Base-by-base conservation (phyloP, 257 asterid species). In the Coffea eugenioides region DNA sequence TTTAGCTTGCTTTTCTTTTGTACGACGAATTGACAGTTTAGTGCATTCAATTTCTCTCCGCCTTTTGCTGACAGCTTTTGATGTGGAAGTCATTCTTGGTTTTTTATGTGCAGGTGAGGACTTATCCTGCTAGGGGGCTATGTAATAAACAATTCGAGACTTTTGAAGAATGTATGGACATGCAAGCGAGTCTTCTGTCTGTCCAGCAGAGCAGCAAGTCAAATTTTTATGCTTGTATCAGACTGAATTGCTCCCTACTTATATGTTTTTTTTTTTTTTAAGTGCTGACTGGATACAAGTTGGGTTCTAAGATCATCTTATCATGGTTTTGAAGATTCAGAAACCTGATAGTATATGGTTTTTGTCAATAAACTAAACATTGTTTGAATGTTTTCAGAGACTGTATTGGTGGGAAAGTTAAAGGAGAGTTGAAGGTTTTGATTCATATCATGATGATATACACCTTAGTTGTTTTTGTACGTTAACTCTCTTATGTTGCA, bases 331-430 rank as follows among this genome's bases (percentile, higher is more conserved):
- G 72, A 13, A 57, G 16, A 43, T 75, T 75, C 69, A 65, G 39
- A 64, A 46, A 61, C 59, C 77, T 39, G 9, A 43, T 6, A 34
- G 46, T 31, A 31, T 31, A n/a, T 59, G 51, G 59, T 71, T 34
- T 76, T 34, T 71, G 81, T 77, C 84, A 81, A 81, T 81, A 81
- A 79, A 69, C 36, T 36, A 31, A 57, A 75, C 71, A 15, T 57
- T 57, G 34, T 51, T 78, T 61, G 8, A 27, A 39, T 59, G 56
- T 48, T 27, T 21, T 51, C 0, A 10, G 46, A 52, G n/a, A 56
- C 61, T 80, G 23, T 23, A 46, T n/a, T 36, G 45, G 18, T 64
- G 14, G 14, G 61, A 70, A 64, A 64, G 2, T 64, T 64, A 64
- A 16, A n/a, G 69, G 4, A 10, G 4, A 25, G 8, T 75, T 75